A percentile compares a stretch with the other conserved stretches of the same genome.
Evolutionary conservation across 352 stramenopile genomes (phyloP).

Genomic region (Blastocystis sp.): DNA sequence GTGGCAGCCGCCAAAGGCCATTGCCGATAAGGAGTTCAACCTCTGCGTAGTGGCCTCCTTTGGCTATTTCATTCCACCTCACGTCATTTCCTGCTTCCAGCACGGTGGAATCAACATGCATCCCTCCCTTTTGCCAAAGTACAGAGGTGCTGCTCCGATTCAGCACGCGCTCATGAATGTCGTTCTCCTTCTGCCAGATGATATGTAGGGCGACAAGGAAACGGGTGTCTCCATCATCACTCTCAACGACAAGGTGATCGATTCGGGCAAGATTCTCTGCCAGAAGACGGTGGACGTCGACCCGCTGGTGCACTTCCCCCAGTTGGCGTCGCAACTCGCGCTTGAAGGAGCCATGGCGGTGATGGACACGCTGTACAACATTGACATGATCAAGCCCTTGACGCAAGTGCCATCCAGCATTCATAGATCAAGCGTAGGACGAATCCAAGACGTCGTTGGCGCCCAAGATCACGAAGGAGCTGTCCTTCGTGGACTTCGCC

Average conservation of each 20-base stretch:
- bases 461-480: slow-evolving; percentile 52
- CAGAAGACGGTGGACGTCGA: slow-evolving; percentile 51
- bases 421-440: neutral
- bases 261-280: slow-evolving; percentile 57
- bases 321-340: slow-evolving; percentile 14
- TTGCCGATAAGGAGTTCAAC: slow-evolving; percentile 42
- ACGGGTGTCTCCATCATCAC: slow-evolving; percentile 66
- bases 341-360: slow-evolving; percentile 33
- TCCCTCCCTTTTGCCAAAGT: slow-evolving; percentile 67
- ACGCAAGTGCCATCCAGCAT: neutral
- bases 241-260: slow-evolving; percentile 59
- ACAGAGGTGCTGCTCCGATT: slow-evolving; percentile 58
- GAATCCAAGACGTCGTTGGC: slow-evolving; percentile 16
- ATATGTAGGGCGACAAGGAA: slow-evolving; percentile 50
- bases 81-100: slow-evolving; percentile 62
- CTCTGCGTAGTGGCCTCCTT: slow-evolving; percentile 63
- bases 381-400: slow-evolving; percentile 25
- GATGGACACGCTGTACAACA: slow-evolving; percentile 63
- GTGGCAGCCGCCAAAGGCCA: slow-evolving; percentile 33
- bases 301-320: slow-evolving; percentile 28
- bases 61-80: slow-evolving; percentile 66
- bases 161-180: slow-evolving; percentile 66
- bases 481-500: slow-evolving; percentile 55
- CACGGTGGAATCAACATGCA: slow-evolving; percentile 68
- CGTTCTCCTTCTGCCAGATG: neutral